These are phyloP conservation scores for Pichia cephalocereana DNA, from an alignment of 805 yeast species.

Conservation along the genomic window DNA sequence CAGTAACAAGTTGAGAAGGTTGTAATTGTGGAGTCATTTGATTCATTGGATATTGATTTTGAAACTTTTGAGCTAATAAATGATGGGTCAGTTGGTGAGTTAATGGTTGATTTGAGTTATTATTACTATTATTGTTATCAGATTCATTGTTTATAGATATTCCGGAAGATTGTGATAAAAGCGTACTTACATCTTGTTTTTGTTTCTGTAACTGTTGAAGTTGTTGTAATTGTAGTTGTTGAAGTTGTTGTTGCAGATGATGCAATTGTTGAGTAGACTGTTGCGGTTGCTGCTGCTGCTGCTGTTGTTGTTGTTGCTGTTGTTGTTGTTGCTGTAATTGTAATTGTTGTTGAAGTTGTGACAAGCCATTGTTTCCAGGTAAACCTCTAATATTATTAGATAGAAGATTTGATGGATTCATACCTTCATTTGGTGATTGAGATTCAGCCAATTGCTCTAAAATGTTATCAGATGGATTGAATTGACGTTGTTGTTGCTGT, in stretches of 20 bases:
- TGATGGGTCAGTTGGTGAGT: constrained; percentile 27
- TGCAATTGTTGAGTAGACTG: constrained; percentile 18
- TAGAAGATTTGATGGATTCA: neutral
- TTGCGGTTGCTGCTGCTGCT: constrained; percentile 17
- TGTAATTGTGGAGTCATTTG: constrained; percentile 18
- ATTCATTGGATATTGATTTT: constrained; percentile 16
- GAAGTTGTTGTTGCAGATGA: constrained; percentile 17
- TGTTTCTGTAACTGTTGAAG: constrained; percentile 14
- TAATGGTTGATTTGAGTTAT: constrained; percentile 15
- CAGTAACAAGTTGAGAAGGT: constrained; percentile 20
- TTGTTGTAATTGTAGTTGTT: constrained; percentile 19
- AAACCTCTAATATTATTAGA: neutral
- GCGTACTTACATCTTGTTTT: constrained; percentile 5
- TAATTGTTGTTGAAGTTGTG: constrained; percentile 5
- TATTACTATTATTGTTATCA: neutral
- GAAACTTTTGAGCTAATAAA: constrained; percentile 21
- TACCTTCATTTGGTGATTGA: neutral
- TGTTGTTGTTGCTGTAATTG: constrained; percentile 5
- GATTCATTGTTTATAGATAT: constrained; percentile 5
- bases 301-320: constrained; percentile 10
- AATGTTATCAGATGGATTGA: neutral
- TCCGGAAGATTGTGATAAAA: constrained; percentile 13
- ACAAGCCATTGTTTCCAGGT: neutral
- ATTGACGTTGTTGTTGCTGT: constrained; percentile 2
- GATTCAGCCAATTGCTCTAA: neutral